These are phyloP conservation scores for Neonectria faginata DNA, from an alignment of 2,329 filamentous ascomycete species.

Conservation along the genomic window DNA sequence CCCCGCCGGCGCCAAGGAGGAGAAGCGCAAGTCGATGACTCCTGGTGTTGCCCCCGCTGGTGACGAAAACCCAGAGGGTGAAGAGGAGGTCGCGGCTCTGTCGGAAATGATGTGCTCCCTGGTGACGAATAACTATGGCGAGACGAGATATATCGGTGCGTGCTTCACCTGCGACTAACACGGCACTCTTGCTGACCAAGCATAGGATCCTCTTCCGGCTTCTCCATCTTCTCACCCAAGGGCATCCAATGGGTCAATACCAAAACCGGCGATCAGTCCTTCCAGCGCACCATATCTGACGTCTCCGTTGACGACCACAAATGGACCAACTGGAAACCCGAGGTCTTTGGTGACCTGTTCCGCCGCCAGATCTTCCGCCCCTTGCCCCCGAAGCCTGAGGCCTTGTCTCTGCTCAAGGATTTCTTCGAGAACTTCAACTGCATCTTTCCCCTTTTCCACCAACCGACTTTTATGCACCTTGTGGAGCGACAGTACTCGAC, in stretches of 20 bases:
- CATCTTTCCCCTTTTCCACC: slow-evolving; percentile 97
- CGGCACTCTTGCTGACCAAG: slow-evolving; percentile 26
- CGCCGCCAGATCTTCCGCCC: slow-evolving; percentile 84
- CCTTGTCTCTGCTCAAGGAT: slow-evolving; percentile 87
- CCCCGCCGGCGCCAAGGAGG: slow-evolving; percentile 55
- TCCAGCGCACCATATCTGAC: slow-evolving; percentile 92
- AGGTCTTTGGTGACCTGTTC: slow-evolving; percentile 94
- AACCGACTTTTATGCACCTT: slow-evolving; percentile 97
- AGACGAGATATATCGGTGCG: slow-evolving; percentile 94
- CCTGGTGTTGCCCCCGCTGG: slow-evolving; percentile 35
- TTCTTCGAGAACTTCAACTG: slow-evolving; percentile 99
- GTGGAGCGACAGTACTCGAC: slow-evolving; percentile 93
- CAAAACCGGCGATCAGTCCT: slow-evolving; percentile 95
- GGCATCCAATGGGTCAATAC: slow-evolving; percentile 99
- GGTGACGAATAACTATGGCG: slow-evolving; percentile 93
- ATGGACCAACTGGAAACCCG: slow-evolving; percentile 98
- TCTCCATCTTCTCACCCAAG: slow-evolving; percentile 98
- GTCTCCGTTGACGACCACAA: slow-evolving; percentile 94
- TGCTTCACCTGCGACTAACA: neutral
- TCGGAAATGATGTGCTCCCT: slow-evolving; percentile 99
- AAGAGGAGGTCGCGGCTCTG: slow-evolving; percentile 82
- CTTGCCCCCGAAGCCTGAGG: slow-evolving; percentile 87
- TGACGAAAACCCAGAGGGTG: slow-evolving; percentile 44
- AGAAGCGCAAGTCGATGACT: slow-evolving; percentile 47
- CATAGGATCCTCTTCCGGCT: slow-evolving; percentile 91